phyloP scores from a whole-genome alignment of 805 yeast species.

The Starmerella roubikii region DNA sequence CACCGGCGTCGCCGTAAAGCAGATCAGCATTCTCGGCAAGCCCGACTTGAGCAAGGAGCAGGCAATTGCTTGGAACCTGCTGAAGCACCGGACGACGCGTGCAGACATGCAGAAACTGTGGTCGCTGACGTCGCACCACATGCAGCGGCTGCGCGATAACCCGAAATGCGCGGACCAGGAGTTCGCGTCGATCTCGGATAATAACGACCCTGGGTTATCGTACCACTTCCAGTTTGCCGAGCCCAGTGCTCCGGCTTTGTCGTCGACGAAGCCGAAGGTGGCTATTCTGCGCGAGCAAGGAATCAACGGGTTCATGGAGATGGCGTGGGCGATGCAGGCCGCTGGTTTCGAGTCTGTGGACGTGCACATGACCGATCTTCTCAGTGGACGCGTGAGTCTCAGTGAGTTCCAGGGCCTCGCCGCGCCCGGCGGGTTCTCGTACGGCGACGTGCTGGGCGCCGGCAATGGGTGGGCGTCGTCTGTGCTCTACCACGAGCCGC shows the following conservation, averaged over 20 bases:
- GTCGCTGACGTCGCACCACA: constrained; percentile 76
- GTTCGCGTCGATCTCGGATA: constrained; percentile 56
- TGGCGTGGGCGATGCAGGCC: constrained; percentile 92
- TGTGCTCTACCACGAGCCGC: constrained; percentile 66
- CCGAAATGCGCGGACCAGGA: constrained; percentile 86
- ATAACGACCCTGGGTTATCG: constrained; percentile 77
- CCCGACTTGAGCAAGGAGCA: constrained; percentile 39
- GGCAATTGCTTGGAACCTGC: constrained; percentile 33
- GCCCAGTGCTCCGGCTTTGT: constrained; percentile 19
- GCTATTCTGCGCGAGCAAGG: constrained; percentile 98
- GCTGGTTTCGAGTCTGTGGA: constrained; percentile 93
- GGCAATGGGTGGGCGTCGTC: constrained; percentile 99
- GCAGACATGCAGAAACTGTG: constrained; percentile 66
- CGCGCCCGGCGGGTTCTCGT: constrained; percentile 98
- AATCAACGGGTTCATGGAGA: constrained; percentile 94
- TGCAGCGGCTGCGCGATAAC: constrained; percentile 88
- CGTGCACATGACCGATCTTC: constrained; percentile 90
- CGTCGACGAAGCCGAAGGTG: constrained; percentile 56
- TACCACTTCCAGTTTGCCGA: constrained; percentile 66
- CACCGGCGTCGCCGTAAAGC: constrained; percentile 44
- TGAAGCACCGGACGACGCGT: constrained; percentile 39
- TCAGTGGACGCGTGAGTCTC: constrained; percentile 56
- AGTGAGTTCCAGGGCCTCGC: constrained; percentile 76
- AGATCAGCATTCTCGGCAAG: constrained; percentile 52
- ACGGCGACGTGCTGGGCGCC: constrained; percentile 97